Conservation (phyloP, 495 filamentous ascomycete genomes). For the Aspergillus panamensis region DNA sequence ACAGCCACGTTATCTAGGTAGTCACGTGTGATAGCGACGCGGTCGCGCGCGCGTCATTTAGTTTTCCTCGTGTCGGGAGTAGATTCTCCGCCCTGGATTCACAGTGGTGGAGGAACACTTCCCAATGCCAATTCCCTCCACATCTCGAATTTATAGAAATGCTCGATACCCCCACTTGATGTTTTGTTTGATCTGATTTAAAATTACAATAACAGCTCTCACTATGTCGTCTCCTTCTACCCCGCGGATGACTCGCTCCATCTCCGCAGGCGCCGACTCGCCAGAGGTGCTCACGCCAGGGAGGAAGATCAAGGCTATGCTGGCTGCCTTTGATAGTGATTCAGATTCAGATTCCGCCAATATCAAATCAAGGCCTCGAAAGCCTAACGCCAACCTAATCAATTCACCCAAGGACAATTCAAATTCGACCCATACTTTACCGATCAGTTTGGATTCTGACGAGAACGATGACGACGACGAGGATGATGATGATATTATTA, state of each 20-base stretch:
- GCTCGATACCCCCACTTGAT: not conserved
- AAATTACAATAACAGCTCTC: not conserved
- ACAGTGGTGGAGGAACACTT: not conserved
- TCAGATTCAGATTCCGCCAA: constrained; percentile 49
- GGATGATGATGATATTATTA: constrained; percentile 51
- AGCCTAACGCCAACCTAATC: constrained; percentile 19
- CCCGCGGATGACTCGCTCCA: constrained; percentile 43
- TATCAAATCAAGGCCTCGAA: constrained; percentile 12
- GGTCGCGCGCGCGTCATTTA: constrained; percentile 20
- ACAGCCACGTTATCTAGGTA: not conserved
- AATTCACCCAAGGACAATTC: constrained; percentile 24
- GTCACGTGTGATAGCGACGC: constrained; percentile 25
- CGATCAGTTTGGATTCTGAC: constrained; percentile 12
- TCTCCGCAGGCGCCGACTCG: constrained; percentile 32
- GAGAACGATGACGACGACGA: constrained; percentile 32
- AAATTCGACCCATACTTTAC: constrained; percentile 1
- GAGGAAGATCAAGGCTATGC: constrained; percentile 65
- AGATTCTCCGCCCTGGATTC: constrained; percentile 21
- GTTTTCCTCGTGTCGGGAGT: not conserved
- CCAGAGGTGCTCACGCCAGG: constrained; percentile 58
- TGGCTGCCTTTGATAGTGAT: constrained; percentile 59
- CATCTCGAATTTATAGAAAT: constrained; percentile 1
- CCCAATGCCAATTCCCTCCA: not conserved
- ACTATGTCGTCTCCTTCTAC: constrained; percentile 42
- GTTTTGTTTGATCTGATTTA: not conserved